Base-by-base conservation (phyloP, 2,329 filamentous ascomycete genomes). In the Sporothrix curviconia region DNA sequence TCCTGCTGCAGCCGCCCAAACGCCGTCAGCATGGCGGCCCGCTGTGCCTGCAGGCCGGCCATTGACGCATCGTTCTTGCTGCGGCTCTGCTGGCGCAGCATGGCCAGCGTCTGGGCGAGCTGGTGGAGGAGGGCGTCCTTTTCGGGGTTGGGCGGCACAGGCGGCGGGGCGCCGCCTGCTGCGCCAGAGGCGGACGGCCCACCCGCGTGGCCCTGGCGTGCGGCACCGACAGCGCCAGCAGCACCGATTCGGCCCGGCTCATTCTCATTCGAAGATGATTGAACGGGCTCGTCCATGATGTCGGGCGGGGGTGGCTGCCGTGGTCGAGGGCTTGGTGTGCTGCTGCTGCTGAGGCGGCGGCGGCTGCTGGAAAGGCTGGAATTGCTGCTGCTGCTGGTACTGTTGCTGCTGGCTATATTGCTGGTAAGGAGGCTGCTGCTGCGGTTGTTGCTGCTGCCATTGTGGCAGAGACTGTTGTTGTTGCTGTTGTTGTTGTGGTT, bases 91-190 rank as follows among this genome's bases (percentile, higher is more conserved):
- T 85, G 83, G 15, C 92, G 84, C 61, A 89, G 85, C 39, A 81
- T 75, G 56, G 84, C 78, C 3, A 97, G 76, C 0, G 85, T 82
- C 57, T 80, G 77, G 36, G 86, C 90, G 30, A 97, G 80, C 44
- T 91, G 87, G 55, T 81, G 80, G 3, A 96, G 79, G 15, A 97
- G 81, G 19, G 88, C 86, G 70, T 97, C 91, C 69, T 96, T 96
- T 72, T 97, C 90, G 0, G 94, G 94, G 66, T 99, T 99, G 0
- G 91, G 92, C 0, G 94, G 92, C 32, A 96, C 90, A 0, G 92
- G 92, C 0, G 94, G 90, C 83, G 6, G 86, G 7, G 84, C 68
- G 22, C 78, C 15, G 56, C 17, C 15, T 7, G 24, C 7, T 32
- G 28, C 1, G 52, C 22, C n/a, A n/a, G n/a, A 11, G 36, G 28